A percentile compares a stretch with the other conserved stretches of the same genome.
Conservation (phyloP, 1,139 yeast genomes). For the Yamadazyma pseudoaaseri region DNA sequence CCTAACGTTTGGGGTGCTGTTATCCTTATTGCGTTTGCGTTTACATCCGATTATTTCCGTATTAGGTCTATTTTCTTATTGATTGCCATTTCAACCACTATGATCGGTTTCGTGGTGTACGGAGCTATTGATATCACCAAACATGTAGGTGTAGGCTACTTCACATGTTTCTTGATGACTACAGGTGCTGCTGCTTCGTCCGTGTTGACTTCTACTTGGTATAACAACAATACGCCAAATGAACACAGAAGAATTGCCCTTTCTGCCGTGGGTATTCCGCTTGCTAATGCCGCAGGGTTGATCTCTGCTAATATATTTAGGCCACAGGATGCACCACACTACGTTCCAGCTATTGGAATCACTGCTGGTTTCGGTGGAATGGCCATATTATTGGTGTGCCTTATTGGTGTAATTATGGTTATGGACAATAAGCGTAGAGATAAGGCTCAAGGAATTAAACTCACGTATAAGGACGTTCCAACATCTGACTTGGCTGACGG, state of each 20-base stretch:
- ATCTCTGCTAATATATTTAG: constrained; percentile 31
- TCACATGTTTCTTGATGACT: constrained; percentile 35
- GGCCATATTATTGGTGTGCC: constrained; percentile 22
- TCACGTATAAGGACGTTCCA: constrained; percentile 43
- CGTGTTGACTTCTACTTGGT: constrained; percentile 50
- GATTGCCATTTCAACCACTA: constrained; percentile 33
- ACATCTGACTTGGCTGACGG: constrained; percentile 44
- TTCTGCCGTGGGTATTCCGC: constrained; percentile 29
- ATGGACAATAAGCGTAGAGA: constrained; percentile 44
- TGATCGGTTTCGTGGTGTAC: constrained; percentile 45
- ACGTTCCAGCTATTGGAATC: constrained; percentile 30
- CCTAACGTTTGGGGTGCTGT: constrained; percentile 33
- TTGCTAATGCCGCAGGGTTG: constrained; percentile 33
- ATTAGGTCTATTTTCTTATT: constrained; percentile 36
- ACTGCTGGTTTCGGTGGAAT: constrained; percentile 35
- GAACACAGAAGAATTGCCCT: constrained; percentile 33
- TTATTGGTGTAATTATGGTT: constrained; percentile 28
- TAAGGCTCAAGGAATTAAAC: constrained; percentile 37
- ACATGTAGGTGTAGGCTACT: constrained; percentile 40
- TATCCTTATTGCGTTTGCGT: constrained; percentile 21
- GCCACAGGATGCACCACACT: constrained; percentile 30
- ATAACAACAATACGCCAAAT: constrained; percentile 49
- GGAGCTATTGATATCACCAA: constrained; percentile 40
- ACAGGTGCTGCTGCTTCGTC: constrained; percentile 33
- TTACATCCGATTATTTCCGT: constrained; percentile 23